These are phyloP conservation scores for Pseudogymnoascus sp. DNA, from an alignment of 2,329 filamentous ascomycete genomes.

Conservation along the genomic window DNA sequence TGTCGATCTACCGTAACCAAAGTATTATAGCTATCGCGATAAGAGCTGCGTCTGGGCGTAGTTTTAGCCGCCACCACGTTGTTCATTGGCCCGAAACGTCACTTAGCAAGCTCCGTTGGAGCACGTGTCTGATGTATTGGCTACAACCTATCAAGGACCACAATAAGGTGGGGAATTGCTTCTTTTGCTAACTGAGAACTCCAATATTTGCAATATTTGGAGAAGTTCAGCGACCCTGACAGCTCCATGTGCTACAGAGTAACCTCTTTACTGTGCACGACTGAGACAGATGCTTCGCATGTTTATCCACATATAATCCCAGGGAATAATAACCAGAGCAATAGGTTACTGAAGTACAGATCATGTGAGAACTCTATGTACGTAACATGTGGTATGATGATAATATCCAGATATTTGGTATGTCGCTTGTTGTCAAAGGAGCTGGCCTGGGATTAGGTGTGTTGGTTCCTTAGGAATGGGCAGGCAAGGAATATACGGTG, in stretches of 20 bases:
- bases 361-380: background rate
- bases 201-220: background rate
- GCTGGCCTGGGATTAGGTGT: background rate
- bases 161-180: background rate
- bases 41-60: background rate
- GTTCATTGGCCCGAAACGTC: background rate
- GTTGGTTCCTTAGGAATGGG: background rate
- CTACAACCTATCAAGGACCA: background rate
- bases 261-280: background rate
- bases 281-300: background rate
- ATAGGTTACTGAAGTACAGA: background rate
- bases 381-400: background rate
- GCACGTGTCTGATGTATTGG: constrained; percentile 6
- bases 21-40: background rate
- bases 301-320: background rate
- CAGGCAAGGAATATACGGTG: background rate
- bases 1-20: background rate
- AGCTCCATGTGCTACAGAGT: background rate
- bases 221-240: background rate
- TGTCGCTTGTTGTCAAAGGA: background rate
- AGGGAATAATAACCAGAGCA: background rate
- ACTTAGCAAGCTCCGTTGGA: background rate
- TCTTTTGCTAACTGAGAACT: background rate
- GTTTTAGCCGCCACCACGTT: constrained; percentile 6
- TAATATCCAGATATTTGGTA: background rate